Evolutionary conservation across 2,329 filamentous ascomycete species (phyloP).

Genomic region (Paecilomyces sp.): DNA sequence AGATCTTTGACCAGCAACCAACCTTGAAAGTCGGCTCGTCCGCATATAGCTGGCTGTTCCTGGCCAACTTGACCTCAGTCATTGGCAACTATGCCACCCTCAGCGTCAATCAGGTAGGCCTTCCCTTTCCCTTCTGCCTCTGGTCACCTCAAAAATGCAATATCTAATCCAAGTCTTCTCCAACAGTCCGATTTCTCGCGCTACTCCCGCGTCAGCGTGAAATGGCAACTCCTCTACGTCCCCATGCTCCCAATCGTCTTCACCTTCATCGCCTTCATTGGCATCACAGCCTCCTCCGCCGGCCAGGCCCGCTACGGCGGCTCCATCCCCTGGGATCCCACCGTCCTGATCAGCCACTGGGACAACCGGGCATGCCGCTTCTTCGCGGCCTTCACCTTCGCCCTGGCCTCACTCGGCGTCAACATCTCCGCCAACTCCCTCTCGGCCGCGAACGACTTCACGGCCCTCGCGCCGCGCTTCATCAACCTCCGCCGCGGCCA

Average conservation of each 20-base stretch:
- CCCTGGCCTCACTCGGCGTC: slow-evolving; percentile 44
- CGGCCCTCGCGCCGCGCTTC: slow-evolving; percentile 46
- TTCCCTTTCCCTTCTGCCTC: neutral
- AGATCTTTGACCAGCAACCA: slow-evolving; percentile 28
- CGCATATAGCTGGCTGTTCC: slow-evolving; percentile 48
- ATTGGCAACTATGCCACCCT: slow-evolving; percentile 47
- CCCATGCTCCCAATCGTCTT: slow-evolving; percentile 47
- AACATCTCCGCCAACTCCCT: slow-evolving; percentile 49
- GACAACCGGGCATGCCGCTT: slow-evolving; percentile 35
- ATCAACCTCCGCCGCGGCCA: slow-evolving; percentile 53
- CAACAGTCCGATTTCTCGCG: slow-evolving; percentile 50
- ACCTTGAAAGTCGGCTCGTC: slow-evolving; percentile 37
- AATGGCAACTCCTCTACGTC: slow-evolving; percentile 46
- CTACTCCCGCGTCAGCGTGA: slow-evolving; percentile 41
- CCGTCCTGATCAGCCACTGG: slow-evolving; percentile 33
- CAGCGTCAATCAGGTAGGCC: slow-evolving; percentile 40
- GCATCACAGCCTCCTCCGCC: slow-evolving; percentile 33
- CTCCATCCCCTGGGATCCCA: slow-evolving; percentile 39
- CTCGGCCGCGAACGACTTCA: slow-evolving; percentile 50
- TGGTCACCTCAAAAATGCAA: neutral
- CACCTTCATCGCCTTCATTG: slow-evolving; percentile 47
- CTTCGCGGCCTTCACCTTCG: slow-evolving; percentile 48
- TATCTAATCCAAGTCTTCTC: neutral
- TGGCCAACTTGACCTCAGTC: slow-evolving; percentile 43
- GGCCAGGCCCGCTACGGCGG: slow-evolving; percentile 29